Conservation (phyloP, 305 asterid genomes). For the Fraxinus albicans region DNA sequence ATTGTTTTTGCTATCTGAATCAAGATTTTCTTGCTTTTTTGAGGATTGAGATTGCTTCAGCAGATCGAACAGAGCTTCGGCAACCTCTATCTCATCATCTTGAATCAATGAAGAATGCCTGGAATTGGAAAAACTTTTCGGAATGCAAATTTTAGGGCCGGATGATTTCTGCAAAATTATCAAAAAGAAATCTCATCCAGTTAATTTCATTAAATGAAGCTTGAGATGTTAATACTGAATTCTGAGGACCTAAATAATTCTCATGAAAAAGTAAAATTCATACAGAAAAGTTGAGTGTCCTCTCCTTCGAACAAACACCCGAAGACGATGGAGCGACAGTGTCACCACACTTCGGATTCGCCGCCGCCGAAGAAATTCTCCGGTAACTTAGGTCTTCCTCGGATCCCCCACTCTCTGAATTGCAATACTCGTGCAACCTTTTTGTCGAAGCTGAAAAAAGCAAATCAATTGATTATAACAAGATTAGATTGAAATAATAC, state of each 20-base stretch:
- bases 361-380: conserved; percentile 31
- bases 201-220: not conserved
- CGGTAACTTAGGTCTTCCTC: conserved; percentile 35
- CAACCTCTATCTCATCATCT: conserved; percentile 71
- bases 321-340: conserved; percentile 25
- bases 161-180: conserved; percentile 37
- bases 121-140: conserved; percentile 22
- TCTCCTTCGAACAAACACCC: conserved; percentile 42
- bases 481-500: not conserved
- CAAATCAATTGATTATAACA: not conserved
- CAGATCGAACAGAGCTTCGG: conserved; percentile 73
- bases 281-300: conserved; percentile 31
- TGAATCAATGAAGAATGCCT: conserved; percentile 32
- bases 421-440: conserved; percentile 39
- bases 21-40: conserved; percentile 28
- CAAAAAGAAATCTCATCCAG: conserved; percentile 21
- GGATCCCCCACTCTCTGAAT: conserved; percentile 34
- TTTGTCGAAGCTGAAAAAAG: conserved; percentile 38
- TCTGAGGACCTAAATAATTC: not conserved
- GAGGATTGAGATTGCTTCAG: conserved; percentile 53
- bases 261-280: conserved; percentile 3
- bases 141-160: conserved; percentile 32
- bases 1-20: conserved; percentile 27
- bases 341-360: conserved; percentile 24
- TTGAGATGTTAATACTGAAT: not conserved